Percentiles rank a stretch among this genome's conserved stretches.
Evolutionary conservation across 768 basidiomycete genomes (phyloP).

Genomic region (Phlebiopsis gigantea): DNA sequence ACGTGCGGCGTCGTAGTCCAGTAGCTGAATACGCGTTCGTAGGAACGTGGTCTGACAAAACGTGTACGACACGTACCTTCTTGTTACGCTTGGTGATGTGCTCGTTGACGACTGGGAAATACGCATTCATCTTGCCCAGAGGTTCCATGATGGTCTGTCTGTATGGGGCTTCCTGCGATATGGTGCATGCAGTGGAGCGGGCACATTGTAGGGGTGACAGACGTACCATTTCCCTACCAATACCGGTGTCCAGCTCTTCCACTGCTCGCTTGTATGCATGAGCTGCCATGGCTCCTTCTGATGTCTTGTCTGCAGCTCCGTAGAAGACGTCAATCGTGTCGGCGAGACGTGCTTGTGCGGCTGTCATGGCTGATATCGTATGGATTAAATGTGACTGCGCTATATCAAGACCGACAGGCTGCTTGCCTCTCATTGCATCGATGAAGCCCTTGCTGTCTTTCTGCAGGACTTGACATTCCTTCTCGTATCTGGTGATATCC

Average conservation of each 20-base stretch:
- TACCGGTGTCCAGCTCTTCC: constrained; percentile 84
- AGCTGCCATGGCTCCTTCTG: constrained; percentile 94
- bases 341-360: constrained; percentile 87
- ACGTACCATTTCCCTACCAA: constrained; percentile 80
- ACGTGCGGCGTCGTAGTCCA: constrained; percentile 93
- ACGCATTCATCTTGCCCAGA: constrained; percentile 92
- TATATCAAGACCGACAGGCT: not conserved
- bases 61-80: constrained; percentile 54
- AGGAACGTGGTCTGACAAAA: not conserved
- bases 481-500: constrained; percentile 69
- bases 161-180: constrained; percentile 80
- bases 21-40: constrained; percentile 47
- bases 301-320: constrained; percentile 72
- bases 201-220: not conserved
- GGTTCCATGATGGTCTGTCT: constrained; percentile 94
- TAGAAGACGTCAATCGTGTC: constrained; percentile 95
- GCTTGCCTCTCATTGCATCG: constrained; percentile 81
- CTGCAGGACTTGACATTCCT: constrained; percentile 89
- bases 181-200: not conserved
- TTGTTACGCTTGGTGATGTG: constrained; percentile 94
- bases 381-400: not conserved
- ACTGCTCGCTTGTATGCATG: constrained; percentile 95
- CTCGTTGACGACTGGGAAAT: constrained; percentile 91
- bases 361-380: constrained; percentile 71
- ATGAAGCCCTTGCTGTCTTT: constrained; percentile 94